These are phyloP conservation scores for Bauhinia variegata DNA, from an alignment of 306 rosid genomes.

Conservation along the genomic window DNA sequence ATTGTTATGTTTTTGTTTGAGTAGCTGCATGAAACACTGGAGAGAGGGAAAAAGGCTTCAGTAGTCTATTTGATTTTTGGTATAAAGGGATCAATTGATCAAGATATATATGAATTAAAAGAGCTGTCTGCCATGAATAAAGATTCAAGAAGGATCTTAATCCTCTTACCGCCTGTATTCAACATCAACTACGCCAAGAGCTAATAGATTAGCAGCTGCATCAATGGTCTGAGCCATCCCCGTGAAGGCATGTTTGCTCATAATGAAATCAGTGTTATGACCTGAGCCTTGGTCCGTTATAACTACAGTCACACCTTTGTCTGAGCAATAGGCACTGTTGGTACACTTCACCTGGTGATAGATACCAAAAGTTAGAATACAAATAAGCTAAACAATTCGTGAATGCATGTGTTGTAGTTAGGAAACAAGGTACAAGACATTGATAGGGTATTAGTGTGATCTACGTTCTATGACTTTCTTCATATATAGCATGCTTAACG, in stretches of 20 bases:
- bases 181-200: slow-evolving; percentile 66
- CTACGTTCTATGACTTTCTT: no score
- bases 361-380: background rate
- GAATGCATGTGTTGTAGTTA: no score
- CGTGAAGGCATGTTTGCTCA: slow-evolving; percentile 71
- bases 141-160: background rate
- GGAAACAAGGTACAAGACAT: no score
- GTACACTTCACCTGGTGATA: slow-evolving; percentile 68
- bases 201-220: slow-evolving; percentile 54
- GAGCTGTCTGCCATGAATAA: background rate
- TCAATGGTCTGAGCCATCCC: slow-evolving; percentile 71
- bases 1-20: slow-evolving; percentile 74
- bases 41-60: slow-evolving; percentile 30
- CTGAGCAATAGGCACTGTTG: slow-evolving; percentile 64
- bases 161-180: slow-evolving; percentile 72
- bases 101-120: slow-evolving; percentile 21
- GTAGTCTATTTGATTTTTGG: slow-evolving; percentile 17
- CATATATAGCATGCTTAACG: no score
- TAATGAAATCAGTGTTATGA: slow-evolving; percentile 64
- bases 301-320: slow-evolving; percentile 69
- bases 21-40: slow-evolving; percentile 87
- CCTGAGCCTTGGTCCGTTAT: slow-evolving; percentile 84
- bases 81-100: background rate
- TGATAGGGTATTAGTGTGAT: no score
- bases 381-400: no score